phyloP scores from a whole-genome alignment of 345 rosid genomes.

The Sisymbrium irio region DNA sequence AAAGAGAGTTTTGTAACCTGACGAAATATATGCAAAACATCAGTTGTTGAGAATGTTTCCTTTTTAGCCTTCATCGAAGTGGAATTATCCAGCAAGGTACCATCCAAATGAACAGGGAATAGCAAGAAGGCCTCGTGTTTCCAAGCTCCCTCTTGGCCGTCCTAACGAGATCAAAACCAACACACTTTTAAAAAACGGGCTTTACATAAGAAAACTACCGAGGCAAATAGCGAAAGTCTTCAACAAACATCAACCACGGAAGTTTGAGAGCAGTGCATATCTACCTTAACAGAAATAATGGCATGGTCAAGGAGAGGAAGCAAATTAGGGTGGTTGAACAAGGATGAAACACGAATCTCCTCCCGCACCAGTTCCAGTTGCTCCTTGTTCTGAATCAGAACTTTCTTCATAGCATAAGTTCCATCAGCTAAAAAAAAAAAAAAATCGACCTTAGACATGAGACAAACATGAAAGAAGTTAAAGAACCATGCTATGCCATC shows the following conservation, averaged over 20 bases:
- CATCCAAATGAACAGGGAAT: constrained; percentile 97
- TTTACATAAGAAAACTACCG: constrained; percentile 1
- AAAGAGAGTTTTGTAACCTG: constrained; percentile 50
- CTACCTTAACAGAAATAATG: constrained; percentile 82
- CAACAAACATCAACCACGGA: neutral
- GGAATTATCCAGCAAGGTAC: constrained; percentile 84
- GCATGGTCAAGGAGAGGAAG: constrained; percentile 98
- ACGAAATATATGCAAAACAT: constrained; percentile 86
- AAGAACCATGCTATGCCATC: neutral
- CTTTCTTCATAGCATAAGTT: constrained; percentile 96
- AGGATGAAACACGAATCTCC: constrained; percentile 88
- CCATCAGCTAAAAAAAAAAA: constrained; percentile 61
- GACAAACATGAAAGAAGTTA: neutral
- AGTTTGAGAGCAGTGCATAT: neutral
- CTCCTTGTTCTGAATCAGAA: constrained; percentile 81
- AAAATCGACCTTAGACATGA: neutral
- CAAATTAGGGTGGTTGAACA: constrained; percentile 83
- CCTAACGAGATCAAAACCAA: constrained; percentile 44
- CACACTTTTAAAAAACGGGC: constrained; percentile 7
- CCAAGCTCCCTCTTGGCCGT: constrained; percentile 71
- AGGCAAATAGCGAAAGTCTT: neutral
- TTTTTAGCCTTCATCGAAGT: constrained; percentile 77
- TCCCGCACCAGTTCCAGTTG: constrained; percentile 86
- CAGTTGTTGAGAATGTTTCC: constrained; percentile 77
- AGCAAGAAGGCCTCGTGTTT: constrained; percentile 94